phyloP scores from a whole-genome alignment of 805 yeast species.

The Saccharomycopsis fibuligera region DNA sequence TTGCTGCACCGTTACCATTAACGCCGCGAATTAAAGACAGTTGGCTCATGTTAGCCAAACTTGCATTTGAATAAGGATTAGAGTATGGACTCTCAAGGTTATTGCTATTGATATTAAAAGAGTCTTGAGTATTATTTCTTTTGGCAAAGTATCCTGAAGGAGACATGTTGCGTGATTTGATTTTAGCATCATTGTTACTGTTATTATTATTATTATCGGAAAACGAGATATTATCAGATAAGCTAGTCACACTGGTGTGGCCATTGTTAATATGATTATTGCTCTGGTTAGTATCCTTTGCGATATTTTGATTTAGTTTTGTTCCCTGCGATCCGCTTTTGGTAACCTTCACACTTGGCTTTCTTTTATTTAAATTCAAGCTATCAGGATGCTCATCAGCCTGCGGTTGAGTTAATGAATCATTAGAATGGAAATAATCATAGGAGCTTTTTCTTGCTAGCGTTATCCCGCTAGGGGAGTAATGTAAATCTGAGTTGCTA shows the following conservation, averaged over 20 bases:
- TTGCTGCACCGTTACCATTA: too few relatives aligned
- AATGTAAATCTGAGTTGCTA: not conserved
- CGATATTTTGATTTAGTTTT: not conserved
- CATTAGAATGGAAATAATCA: not conserved
- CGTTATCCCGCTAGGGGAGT: not conserved
- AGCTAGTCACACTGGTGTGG: conserved; percentile 2
- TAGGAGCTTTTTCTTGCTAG: not conserved
- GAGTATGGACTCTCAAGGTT: not conserved
- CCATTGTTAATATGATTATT: not conserved
- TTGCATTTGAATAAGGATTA: not conserved
- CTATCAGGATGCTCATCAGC: too few relatives aligned
- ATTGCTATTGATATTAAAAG: not conserved
- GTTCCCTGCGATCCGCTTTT: not conserved
- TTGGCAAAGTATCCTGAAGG: not conserved
- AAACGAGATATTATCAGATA: conserved; percentile 4
- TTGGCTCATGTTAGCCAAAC: not conserved
- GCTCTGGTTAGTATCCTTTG: not conserved
- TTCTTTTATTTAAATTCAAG: too few relatives aligned
- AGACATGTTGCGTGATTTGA: not conserved
- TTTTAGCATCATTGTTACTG: not conserved
- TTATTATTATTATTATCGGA: not conserved
- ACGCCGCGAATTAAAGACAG: not conserved
- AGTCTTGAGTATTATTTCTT: not conserved
- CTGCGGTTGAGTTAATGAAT: not conserved
- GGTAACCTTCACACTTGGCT: not conserved